Evolutionary conservation across 495 filamentous ascomycete species (phyloP), one percentile per base, ranked within the genome.

Genomic region (Penicillium diatomitis): DNA sequence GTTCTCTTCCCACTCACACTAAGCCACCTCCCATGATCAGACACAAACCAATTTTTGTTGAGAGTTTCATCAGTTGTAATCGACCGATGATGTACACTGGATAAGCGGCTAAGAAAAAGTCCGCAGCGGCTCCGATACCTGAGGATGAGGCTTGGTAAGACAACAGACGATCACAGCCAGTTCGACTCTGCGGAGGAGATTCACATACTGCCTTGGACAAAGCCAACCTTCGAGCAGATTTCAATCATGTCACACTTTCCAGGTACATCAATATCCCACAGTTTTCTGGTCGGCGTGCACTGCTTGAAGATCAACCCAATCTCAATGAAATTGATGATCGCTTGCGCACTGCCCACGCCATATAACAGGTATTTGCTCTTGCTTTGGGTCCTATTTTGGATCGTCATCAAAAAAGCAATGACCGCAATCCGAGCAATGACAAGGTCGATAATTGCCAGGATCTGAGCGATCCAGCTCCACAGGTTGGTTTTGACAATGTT

Each of bases 1-100:
- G n/a, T 20, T 20, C 20, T 20, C 20, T 20, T 20, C 20, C 20
- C 20, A 57, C 65, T 2, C 51, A 70, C 66, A 72, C 57, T 4
- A 69, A 41, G 20, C 66, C 63, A 3, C 66, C 56, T 4, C 69
- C 60, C 69, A 72, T 68, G 5, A 68, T 42, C 10, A 65, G 41
- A 37, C 61, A 68, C 5, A 71, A 39, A 2, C 63, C 62, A 38
- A 71, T 34, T 43, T 64, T 69, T 0, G 57, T 62, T 20, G 59
- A 56, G 5, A 59, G 32, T n/a, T 58, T 65, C 56, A 60, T 60
- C 8, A 53, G 12, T 20, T 60, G 56, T 0, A 68, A 47, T 35
- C 60, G 51, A 4, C 66, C 58, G 44, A 71, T 65, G 43, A 69
- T 56, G 20, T 60, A 48, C 3, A 58, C 46, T 0, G 68, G 68